Evolutionary conservation across 352 stramenopile species (phyloP).

Genomic region (Pythium aphanidermatum): DNA sequence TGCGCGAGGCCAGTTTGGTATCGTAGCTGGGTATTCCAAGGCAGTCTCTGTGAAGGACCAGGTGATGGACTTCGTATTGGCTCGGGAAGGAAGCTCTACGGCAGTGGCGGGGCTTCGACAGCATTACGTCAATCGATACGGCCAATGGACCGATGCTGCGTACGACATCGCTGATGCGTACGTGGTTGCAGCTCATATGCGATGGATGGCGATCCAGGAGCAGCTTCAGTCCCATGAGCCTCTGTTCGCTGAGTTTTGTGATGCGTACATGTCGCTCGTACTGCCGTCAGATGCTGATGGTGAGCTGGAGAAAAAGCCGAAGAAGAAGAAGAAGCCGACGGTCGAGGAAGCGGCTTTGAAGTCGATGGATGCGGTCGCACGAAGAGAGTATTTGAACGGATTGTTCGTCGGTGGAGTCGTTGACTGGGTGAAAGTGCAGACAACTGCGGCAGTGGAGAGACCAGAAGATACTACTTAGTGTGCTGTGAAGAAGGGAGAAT

Average conservation of each 20-base stretch:
- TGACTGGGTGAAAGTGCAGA: conserved; percentile 44
- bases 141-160: conserved; percentile 37
- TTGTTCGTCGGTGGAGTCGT: conserved; percentile 41
- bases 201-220: conserved; percentile 29
- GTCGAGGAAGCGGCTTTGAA: conserved; percentile 30
- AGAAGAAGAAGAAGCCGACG: conserved; percentile 14
- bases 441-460: not conserved
- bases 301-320: conserved; percentile 10
- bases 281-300: conserved; percentile 2
- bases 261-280: conserved; percentile 37
- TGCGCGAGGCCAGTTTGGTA: conserved; percentile 55
- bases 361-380: conserved; percentile 29
- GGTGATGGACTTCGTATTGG: conserved; percentile 57
- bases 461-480: no score
- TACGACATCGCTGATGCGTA: conserved; percentile 81
- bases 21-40: conserved; percentile 23
- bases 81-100: conserved; percentile 33
- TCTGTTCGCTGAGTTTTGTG: conserved; percentile 31
- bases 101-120: not conserved
- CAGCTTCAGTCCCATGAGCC: conserved; percentile 7
- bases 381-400: conserved; percentile 25
- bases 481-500: no score
- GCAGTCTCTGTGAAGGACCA: conserved; percentile 47
- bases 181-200: conserved; percentile 60
- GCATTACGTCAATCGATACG: conserved; percentile 26